Evolutionary conservation across 2,329 filamentous ascomycete species (phyloP), one percentile per base, ranked within the genome.

Genomic region (Fusarium sp.): DNA sequence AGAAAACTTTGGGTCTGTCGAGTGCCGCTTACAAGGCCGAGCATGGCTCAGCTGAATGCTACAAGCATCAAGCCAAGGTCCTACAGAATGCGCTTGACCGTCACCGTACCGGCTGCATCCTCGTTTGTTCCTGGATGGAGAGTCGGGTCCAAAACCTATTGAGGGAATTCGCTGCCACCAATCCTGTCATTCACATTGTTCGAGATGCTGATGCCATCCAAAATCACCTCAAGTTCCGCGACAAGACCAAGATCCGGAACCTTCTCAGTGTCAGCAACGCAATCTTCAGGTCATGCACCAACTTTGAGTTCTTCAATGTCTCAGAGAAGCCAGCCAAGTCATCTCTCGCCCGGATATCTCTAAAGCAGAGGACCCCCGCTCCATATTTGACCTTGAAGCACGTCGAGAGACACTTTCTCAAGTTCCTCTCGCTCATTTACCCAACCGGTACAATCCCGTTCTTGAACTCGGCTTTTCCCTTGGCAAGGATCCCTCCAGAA

Each of bases 221-320:
- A 67, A 83, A 87, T 1, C 90, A 93, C 73, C 84, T 94, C 44
- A 86, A 84, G 46, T 84, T 88, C n/a, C 85, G 85, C 74, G 86
- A 91, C 58, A 82, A 87, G 31, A 83, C 85, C 40, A 90, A 89
- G 73, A 85, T 92, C 2, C 83, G 86, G 49, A 88, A 88, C 53
- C 84, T 94, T 8, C 81, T 93, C 29, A 85, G 87, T 20, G 86
- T 87, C 16, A 89, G 87, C 71, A 86, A 85, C 24, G 83, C 86
- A 2, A 87, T 92, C 17, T 90, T 93, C 74, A 86, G 91, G 57
- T 86, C 86, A 2, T 93, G 91, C 78, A 92, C 91, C 12, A 94
- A 93, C 74, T 88, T 92, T 70, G 93, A 95, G 77, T 95, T 94
- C 79, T 94, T 91, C 84, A 94, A 94, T 74, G 84, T 93, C 17